A percentile compares a stretch with the other conserved stretches of the same genome.
Conservation (phyloP, 2,329 filamentous ascomycete species). For the Ceratocystis cacaofunesta region DNA sequence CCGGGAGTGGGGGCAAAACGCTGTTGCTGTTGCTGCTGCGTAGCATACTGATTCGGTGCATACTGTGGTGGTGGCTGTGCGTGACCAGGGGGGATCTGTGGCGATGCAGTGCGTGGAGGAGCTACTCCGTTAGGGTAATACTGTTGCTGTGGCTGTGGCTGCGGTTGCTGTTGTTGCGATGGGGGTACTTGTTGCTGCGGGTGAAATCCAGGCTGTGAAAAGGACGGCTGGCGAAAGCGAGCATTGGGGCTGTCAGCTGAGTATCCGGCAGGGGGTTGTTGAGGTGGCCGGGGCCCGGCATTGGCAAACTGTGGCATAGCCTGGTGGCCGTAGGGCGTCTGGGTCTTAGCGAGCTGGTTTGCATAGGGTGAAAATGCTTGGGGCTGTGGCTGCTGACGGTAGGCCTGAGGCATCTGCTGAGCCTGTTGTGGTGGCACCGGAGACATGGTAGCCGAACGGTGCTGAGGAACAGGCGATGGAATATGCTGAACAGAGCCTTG, state of each 20-base stretch:
- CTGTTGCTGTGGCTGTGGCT: slow-evolving; percentile 16
- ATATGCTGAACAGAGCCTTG: slow-evolving; percentile 14
- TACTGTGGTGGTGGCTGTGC: slow-evolving; percentile 7
- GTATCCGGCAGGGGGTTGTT: slow-evolving; percentile 22
- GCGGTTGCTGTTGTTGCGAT: slow-evolving; percentile 10
- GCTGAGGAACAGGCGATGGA: slow-evolving; percentile 14
- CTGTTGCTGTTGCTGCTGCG: slow-evolving; percentile 12
- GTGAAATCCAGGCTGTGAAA: slow-evolving; percentile 24
- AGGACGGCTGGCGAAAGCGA: slow-evolving; percentile 27
- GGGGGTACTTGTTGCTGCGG: slow-evolving; percentile 22
- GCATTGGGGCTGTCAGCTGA: slow-evolving; percentile 29
- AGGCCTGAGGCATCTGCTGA: slow-evolving; percentile 24
- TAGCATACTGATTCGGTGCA: not conserved
- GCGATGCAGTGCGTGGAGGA: slow-evolving; percentile 31
- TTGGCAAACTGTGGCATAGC: slow-evolving; percentile 33
- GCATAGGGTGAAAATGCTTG: slow-evolving; percentile 34
- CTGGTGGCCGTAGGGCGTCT: slow-evolving; percentile 37
- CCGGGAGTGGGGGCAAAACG: slow-evolving; percentile 3
- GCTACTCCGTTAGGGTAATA: slow-evolving; percentile 32
- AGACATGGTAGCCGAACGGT: slow-evolving; percentile 22
- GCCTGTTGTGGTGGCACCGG: slow-evolving; percentile 19
- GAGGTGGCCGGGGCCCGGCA: slow-evolving; percentile 4
- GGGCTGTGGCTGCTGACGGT: slow-evolving; percentile 19
- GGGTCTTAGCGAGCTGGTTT: slow-evolving; percentile 37
- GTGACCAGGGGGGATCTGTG: slow-evolving; percentile 28